Evolutionary conservation across 352 stramenopile genomes (phyloP), one percentile per base, ranked within the genome.

Genomic region (Phytophthora melonis): DNA sequence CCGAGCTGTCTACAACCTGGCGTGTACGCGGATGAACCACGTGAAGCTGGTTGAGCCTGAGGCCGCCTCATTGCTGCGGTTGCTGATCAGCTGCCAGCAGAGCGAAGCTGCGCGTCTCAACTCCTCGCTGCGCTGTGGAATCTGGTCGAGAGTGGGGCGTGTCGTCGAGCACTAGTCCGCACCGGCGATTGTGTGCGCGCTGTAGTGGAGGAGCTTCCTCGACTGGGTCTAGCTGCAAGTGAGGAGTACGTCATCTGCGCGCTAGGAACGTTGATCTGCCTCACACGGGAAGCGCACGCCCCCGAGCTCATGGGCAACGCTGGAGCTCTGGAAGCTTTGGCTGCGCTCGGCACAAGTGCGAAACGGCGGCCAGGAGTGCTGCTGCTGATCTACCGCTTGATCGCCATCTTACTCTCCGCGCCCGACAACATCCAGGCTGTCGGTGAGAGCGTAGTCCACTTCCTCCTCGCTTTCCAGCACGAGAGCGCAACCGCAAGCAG

Each of bases 1-100:
- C 47, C 82, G 77, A 8, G 82, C 85, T 30, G 61, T 93, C 5
- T 94, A 90, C 80, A 94, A 94, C 58, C 62, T 94, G 34, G 84
- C 82, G 11, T 89, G 71, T 62, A 89, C 83, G 4, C 78, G 79
- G 21, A 77, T 86, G 66, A 93, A 92, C 68, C 87, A 91, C 18
- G 36, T 72, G 23, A 94, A 93, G 67, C 66, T 94, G n/a, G 77
- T 86, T 7, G 86, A 92, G 43, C 55, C 78, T 2, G 87, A 94
- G n/a, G 72, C 65, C 0, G 70, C 81, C 0, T 70, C 58, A 8
- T 63, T 89, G 52, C 68, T 93, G 19, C 78, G 81, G 1, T 13
- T 63, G 13, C 70, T 90, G 14, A 71, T 82, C 9, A 59, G 64
- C 18, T 71, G 62, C 16, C 58, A 47, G 2, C 72, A 83, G 47